A percentile compares a stretch with the other conserved stretches of the same genome.
These are phyloP conservation scores for Xylaria sp. DNA, from an alignment of 2,329 filamentous ascomycete genomes.

Conservation along the genomic window DNA sequence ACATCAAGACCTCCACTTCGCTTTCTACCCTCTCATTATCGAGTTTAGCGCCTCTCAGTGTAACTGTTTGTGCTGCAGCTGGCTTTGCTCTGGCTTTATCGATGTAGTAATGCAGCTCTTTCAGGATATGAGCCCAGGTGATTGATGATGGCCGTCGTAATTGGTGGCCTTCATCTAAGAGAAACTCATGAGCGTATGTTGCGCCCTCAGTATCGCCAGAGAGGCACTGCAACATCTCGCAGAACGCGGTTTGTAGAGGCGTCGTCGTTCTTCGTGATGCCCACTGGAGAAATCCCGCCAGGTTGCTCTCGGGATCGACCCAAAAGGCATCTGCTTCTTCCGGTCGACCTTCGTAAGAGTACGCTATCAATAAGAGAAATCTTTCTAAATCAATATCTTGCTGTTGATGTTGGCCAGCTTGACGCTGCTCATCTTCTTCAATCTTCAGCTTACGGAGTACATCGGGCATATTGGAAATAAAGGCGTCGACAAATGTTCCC, in stretches of 20 bases:
- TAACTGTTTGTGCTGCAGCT: slow-evolving; percentile 61
- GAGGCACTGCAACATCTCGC: slow-evolving; percentile 92
- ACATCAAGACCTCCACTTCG: slow-evolving; percentile 93
- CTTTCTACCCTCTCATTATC: slow-evolving; percentile 76
- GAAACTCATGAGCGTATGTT: slow-evolving; percentile 84
- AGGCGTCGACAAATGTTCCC: slow-evolving; percentile 88
- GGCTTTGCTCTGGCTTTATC: slow-evolving; percentile 80
- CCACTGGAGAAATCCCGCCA: slow-evolving; percentile 96
- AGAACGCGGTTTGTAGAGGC: slow-evolving; percentile 95
- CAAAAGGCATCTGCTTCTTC: slow-evolving; percentile 91
- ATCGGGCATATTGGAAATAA: slow-evolving; percentile 95
- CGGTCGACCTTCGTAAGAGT: slow-evolving; percentile 85
- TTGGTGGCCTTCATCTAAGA: slow-evolving; percentile 84
- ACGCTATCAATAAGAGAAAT: slow-evolving; percentile 91
- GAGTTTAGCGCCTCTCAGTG: slow-evolving; percentile 69
- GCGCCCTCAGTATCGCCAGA: slow-evolving; percentile 86
- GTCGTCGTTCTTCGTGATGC: slow-evolving; percentile 95
- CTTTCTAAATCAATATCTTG: slow-evolving; percentile 83
- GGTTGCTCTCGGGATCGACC: slow-evolving; percentile 89
- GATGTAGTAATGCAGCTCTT: slow-evolving; percentile 86
- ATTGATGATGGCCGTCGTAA: slow-evolving; percentile 85
- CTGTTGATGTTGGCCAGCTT: slow-evolving; percentile 71
- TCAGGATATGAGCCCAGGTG: slow-evolving; percentile 93
- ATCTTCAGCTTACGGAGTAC: slow-evolving; percentile 85
- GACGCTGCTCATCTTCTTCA: slow-evolving; percentile 89